Conservation (phyloP, 805 yeast genomes). For the Saccharomycopsis schoenii region DNA sequence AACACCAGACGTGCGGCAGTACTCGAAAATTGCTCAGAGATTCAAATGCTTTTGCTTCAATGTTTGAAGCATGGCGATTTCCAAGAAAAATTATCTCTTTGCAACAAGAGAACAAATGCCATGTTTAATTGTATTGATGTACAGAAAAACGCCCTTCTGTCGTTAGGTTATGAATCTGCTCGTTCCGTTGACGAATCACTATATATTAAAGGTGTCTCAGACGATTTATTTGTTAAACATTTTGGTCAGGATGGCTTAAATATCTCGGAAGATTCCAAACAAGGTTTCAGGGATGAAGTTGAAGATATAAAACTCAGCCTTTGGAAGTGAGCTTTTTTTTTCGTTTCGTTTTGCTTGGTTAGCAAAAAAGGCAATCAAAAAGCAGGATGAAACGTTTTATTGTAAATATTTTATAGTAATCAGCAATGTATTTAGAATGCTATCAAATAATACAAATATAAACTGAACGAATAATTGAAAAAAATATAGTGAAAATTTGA, state of each 20-base stretch:
- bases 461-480: no score
- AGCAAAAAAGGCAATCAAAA: background rate
- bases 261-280: conserved; percentile 4
- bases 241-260: conserved; percentile 16
- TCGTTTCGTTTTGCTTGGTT: background rate
- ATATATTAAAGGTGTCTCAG: conserved; percentile 15
- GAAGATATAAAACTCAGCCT: conserved; percentile 7
- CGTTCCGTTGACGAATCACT: conserved; percentile 13
- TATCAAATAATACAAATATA: background rate
- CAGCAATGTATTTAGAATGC: background rate
- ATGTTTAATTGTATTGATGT: conserved; percentile 15
- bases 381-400: no score
- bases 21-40: conserved; percentile 18
- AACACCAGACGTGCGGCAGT: conserved; percentile 8
- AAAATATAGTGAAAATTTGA: no score
- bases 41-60: conserved; percentile 10
- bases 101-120: conserved; percentile 13
- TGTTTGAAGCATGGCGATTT: conserved; percentile 16
- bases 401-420: no score
- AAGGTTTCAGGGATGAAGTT: conserved; percentile 4
- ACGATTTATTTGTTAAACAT: conserved; percentile 17
- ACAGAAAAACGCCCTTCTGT: conserved; percentile 11
- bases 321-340: conserved; percentile 6
- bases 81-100: conserved; percentile 13
- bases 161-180: conserved; percentile 14